Evolutionary conservation across 495 filamentous ascomycete species (phyloP), one percentile per base, ranked within the genome.

Genomic region (Aspergillus egyptiacus): DNA sequence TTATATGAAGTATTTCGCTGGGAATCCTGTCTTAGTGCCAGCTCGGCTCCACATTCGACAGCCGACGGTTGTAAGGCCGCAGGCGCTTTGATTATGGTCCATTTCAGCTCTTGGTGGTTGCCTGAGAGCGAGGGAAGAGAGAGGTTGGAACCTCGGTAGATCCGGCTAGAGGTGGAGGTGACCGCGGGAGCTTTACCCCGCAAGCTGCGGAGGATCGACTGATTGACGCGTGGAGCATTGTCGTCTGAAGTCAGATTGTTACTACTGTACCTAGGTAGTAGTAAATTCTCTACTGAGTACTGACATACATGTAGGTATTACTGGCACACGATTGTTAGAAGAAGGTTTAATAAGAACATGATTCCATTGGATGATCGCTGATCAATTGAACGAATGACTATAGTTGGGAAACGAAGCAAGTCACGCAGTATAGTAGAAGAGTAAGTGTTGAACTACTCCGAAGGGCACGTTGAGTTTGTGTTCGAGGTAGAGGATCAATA

Each of bases 401-500:
- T 33, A 44, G 41, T 44, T 33, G 41, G 41, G 13, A 32, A 18
- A 18, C 8, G 8, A 35, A 35, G 32, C 15, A 37, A 20, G 22
- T 1, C 19, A 43, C 14, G 2, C 22, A 11, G 32, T 20, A 13
- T 28, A n/a, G n/a, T n/a, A 23, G 30, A 41, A 30, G 23, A 32
- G 41, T 45, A 45, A n/a, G 30, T 34, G 42, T 46, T 46, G 42
- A 34, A 35, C 42, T 17, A 35, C 28, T 35, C 18, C 6, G 7
- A 20, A n/a, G 5, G 25, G 14, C 9, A 24, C 6, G 17, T 34
- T 46, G 43, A 19, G 43, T 36, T 27, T 15, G 37, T 24, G 30
- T 15, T 22, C 10, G 13, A 28, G n/a, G 24, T 11, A 24, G 5
- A 24, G 71, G 37, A 68, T 58, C 41, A 75, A 41, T 74, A 75